Conservation (phyloP, 1,139 yeast genomes). For the Debaryomyces coudertii region DNA sequence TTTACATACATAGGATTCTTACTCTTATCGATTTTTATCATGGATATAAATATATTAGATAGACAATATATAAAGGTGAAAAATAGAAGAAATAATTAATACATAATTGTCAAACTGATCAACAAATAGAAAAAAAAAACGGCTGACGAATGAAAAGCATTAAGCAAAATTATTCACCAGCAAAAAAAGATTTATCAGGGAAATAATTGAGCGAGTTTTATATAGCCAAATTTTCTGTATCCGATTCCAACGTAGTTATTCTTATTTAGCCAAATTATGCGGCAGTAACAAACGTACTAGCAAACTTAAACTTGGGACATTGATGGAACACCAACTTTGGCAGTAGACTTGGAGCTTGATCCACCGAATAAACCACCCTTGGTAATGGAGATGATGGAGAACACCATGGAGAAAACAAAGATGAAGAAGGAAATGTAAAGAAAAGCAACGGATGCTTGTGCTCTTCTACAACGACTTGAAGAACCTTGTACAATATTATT, state of each 20-base stretch:
- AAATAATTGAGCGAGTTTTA: slow-evolving; percentile 6
- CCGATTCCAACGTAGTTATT: slow-evolving; percentile 4
- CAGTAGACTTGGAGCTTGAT: slow-evolving; percentile 43
- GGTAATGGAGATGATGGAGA: slow-evolving; percentile 60
- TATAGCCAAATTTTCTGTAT: slow-evolving; percentile 7
- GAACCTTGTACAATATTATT: slow-evolving; percentile 79
- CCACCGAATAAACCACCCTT: slow-evolving; percentile 79
- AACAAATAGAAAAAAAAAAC: slow-evolving; percentile 9
- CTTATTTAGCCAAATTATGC: neutral
- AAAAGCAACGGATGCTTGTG: slow-evolving; percentile 91
- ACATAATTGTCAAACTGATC: slow-evolving; percentile 8
- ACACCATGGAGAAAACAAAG: slow-evolving; percentile 67
- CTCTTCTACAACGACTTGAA: slow-evolving; percentile 86
- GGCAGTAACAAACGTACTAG: neutral
- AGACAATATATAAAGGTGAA: slow-evolving; percentile 5
- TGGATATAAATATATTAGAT: slow-evolving; percentile 8
- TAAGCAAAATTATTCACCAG: slow-evolving; percentile 6
- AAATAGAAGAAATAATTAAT: slow-evolving; percentile 7
- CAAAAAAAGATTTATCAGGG: neutral
- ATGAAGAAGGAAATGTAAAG: slow-evolving; percentile 82
- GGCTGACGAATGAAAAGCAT: slow-evolving; percentile 4
- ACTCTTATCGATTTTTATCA: neutral
- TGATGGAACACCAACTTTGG: slow-evolving; percentile 86
- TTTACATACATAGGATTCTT: neutral
- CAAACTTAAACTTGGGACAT: slow-evolving; percentile 73